Evolutionary conservation across 768 basidiomycete genomes (phyloP), one percentile per base, ranked within the genome.

Genomic region (Trametes villosa): DNA sequence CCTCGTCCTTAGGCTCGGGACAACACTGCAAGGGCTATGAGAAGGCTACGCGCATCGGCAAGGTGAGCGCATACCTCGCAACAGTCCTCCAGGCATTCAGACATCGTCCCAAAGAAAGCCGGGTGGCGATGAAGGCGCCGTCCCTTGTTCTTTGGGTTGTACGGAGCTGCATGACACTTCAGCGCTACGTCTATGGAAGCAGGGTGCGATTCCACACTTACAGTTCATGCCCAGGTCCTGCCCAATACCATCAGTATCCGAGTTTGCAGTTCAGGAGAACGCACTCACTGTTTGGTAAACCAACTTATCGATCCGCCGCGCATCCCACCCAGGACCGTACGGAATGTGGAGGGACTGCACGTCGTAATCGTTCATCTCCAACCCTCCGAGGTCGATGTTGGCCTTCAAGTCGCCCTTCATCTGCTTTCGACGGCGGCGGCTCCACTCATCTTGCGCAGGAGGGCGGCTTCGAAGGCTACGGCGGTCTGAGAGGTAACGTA

Each of bases 141-240:
- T 12, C 76, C 79, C 63, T 86, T 83, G 71, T 87, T 86, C 74
- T 84, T 86, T 2, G 84, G 84, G 57, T 86, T 86, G 70, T 79
- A 87, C 1, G 83, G 82, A 3, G 84, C 83, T 85, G 61, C 1
- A 69, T 44, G 15, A 51, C 30, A 12, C 13, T 33, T 57, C 13
- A 45, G 59, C 47, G 36, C 27, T 18, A 29, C 31, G 47, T 18
- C 8, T 36, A 9, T 12, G 29, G 33, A 20, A 13, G 7, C 18
- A 12, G 13, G 24, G 30, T 22, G 27, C 9, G 6, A 13, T 22
- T 24, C 9, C 9, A 9, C 18, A 60, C 78, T 56, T 64, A 83
- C 83, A 84, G 58, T 83, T 84, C 83, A 85, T 82, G 24, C 84
- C 82, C 30, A 85, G 72, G 70, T 85, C 84, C 82, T 83, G 44